Base-by-base conservation (phyloP, 2,329 filamentous ascomycete species). In the Colletotrichum simmondsii region DNA sequence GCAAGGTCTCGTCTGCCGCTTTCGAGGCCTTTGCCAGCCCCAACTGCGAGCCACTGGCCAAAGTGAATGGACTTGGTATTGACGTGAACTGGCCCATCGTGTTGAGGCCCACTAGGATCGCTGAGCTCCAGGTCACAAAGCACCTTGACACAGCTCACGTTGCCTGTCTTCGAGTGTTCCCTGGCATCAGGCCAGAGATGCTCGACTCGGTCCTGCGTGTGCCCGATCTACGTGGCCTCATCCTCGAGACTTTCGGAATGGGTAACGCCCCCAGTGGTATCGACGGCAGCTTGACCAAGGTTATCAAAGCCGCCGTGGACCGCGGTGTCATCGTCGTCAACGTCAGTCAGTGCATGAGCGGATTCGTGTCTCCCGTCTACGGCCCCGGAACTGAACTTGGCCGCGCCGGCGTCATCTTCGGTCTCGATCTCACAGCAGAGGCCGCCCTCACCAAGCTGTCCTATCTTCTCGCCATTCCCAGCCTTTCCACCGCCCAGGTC, bases 151-250 rank as follows among this genome's bases (percentile, higher is more conserved):
- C 94, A 12, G 91, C 93, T n/a, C 93, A 97, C 80, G 95, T 98
- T 53, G 95, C 95, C 24, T 97, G 95, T 80, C 86, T 98, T 77
- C 92, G 95, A 70, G 93, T 98, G 75, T 98, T 98, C 82, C 95
- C 95, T 0, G 95, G 95, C 37, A 97, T 98, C 83, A 94, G 94
- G 81, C 93, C 95, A n/a, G 93, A 95, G 79, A 97, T 98, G 94
- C 89, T 98, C 37, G 94, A 97, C 79, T 93, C 93, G 1, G 94
- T 98, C 19, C 86, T 98, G 72, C 89, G 89, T 57, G 85, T 95
- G 37, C 91, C 94, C n/a, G 91, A 91, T 59, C 87, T 98, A 16
- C 91, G 92, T 61, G 95, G 95, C 1, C 87, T 98, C 62, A 92
- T 98, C 52, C 89, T 98, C 56, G 95, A 98, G 84, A 98, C 95